A percentile compares a stretch with the other conserved stretches of the same genome.
Conservation (phyloP, 495 filamentous ascomycete species). For the Xylaria palmicola region DNA sequence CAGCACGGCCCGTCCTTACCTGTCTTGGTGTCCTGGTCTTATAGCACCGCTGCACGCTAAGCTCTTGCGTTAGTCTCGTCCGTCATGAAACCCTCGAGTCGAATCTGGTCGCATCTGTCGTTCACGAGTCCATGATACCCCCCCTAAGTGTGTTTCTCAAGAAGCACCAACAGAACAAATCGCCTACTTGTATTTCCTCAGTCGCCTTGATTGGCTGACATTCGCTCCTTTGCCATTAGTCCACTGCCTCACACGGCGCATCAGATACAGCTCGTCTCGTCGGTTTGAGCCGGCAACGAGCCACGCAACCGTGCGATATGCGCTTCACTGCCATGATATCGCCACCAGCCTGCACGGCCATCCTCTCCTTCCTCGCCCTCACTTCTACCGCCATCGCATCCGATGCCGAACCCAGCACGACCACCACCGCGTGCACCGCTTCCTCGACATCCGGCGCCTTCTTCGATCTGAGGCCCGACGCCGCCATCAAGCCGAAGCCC, state of each 20-base stretch:
- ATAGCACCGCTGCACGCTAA: too few relatives aligned
- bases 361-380: constrained; percentile 24
- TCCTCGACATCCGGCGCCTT: constrained; percentile 77
- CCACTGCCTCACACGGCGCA: constrained; percentile 3
- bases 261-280: background rate
- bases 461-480: constrained; percentile 84
- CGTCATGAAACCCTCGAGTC: background rate
- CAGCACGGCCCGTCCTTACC: too few relatives aligned
- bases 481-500: constrained; percentile 53
- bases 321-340: constrained; percentile 20
- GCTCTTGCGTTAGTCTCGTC: background rate
- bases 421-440: constrained; percentile 70
- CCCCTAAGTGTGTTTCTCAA: background rate
- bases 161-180: background rate
- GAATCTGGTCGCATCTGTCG: background rate
- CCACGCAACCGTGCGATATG: constrained; percentile 14
- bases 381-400: constrained; percentile 17
- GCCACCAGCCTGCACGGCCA: constrained; percentile 10
- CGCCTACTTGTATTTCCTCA: background rate
- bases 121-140: constrained; percentile 6
- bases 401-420: constrained; percentile 33
- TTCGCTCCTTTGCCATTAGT: background rate
- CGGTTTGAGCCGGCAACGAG: background rate
- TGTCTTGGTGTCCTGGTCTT: too few relatives aligned
- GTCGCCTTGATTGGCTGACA: constrained; percentile 10